These are phyloP conservation scores for Xylaria multiplex DNA, from an alignment of 2,329 filamentous ascomycete species.

Conservation along the genomic window DNA sequence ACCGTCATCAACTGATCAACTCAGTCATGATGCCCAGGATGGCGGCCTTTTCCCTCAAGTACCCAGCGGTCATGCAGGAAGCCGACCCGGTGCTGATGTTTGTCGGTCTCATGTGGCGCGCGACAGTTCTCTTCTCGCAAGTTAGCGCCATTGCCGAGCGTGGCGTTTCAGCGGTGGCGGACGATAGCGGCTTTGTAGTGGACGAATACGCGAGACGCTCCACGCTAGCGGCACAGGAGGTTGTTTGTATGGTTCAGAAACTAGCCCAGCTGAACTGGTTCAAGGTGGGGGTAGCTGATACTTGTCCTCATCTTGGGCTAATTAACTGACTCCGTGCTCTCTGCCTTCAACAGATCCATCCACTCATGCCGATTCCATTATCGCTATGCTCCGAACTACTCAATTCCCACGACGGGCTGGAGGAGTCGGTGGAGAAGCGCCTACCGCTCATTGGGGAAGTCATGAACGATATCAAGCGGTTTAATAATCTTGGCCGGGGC, in stretches of 20 bases:
- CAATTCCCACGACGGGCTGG: constrained; percentile 15
- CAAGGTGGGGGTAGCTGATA: constrained; percentile 6
- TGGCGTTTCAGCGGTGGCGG: constrained; percentile 1
- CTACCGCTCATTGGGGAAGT: constrained; percentile 14
- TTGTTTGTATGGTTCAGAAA: constrained; percentile 18
- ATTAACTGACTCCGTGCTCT: not conserved
- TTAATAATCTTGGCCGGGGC: constrained; percentile 23
- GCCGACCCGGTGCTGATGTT: constrained; percentile 23
- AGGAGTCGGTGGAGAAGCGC: constrained; percentile 15
- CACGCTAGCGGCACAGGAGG: constrained; percentile 24
- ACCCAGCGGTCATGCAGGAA: constrained; percentile 20
- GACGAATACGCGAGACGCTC: constrained; percentile 21
- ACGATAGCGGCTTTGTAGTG: constrained; percentile 17
- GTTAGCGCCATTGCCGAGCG: constrained; percentile 16
- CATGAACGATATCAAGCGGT: constrained; percentile 22
- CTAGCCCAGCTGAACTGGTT: constrained; percentile 27
- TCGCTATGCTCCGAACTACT: constrained; percentile 25
- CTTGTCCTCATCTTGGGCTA: not conserved
- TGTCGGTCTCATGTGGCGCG: constrained; percentile 23
- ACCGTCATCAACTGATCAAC: constrained; percentile 19
- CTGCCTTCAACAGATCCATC: constrained; percentile 11
- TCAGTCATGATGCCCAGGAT: constrained; percentile 21
- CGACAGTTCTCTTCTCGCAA: constrained; percentile 21
- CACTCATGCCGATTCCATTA: constrained; percentile 24
- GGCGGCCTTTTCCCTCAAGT: constrained; percentile 19